Evolutionary conservation across 139 green algal genomes (phyloP).

Genomic region (Ettlia oleoabundans): DNA sequence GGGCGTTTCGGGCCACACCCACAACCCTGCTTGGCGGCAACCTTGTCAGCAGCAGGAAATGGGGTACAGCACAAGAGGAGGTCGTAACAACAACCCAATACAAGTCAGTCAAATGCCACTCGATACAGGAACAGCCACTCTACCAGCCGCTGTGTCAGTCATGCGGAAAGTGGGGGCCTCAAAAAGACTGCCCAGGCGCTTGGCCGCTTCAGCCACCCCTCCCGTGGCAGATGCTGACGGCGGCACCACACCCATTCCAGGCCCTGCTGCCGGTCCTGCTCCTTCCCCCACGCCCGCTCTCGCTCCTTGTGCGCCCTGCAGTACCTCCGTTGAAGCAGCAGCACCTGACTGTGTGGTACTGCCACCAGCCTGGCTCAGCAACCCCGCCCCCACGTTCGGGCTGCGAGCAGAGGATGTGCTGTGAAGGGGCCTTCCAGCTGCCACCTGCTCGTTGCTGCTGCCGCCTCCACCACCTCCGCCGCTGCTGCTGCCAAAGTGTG

Average conservation of each 20-base stretch:
- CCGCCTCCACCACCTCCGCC: not conserved
- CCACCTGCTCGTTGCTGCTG: not conserved
- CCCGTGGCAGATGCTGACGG: not conserved
- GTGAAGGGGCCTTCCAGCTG: too few species aligned
- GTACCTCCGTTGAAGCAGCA: too few species aligned
- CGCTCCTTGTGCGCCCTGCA: too few species aligned
- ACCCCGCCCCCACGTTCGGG: not conserved
- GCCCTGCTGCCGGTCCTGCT: not conserved
- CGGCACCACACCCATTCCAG: not conserved
- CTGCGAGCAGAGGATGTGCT: not conserved
- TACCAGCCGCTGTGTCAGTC: not conserved
- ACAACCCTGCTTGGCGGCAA: too few species aligned
- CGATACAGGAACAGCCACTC: conserved; percentile 8
- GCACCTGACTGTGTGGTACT: not conserved
- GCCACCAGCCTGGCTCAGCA: not conserved
- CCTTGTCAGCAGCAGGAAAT: too few species aligned
- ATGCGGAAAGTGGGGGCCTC: conserved; percentile 17
- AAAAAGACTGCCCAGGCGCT: conserved; percentile 3
- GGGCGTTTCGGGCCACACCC: too few species aligned
- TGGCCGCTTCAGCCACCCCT: not conserved
- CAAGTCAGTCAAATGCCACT: not conserved
- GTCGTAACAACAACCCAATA: not conserved
- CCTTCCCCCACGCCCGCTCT: not conserved
- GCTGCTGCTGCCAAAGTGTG: conserved; percentile 6
- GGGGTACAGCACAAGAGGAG: too few species aligned